Evolutionary conservation across 73 alveolate genomes (phyloP), one percentile per base, ranked within the genome.

Genomic region (Paramecium octaurelia): DNA sequence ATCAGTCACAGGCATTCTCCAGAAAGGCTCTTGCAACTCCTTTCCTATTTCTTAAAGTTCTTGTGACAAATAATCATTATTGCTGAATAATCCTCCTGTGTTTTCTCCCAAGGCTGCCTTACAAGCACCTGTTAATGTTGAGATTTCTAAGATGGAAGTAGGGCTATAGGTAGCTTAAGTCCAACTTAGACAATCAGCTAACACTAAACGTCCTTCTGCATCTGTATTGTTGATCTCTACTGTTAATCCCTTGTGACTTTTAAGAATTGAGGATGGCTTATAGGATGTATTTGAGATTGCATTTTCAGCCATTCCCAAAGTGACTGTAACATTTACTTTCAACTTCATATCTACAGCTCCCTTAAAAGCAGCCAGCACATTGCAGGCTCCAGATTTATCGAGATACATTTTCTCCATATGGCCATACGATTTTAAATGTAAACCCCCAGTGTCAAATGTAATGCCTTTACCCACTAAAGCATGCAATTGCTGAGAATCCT

Each of bases 401-500:
- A 88, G 40, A 92, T 95, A 93, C 99, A 96, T 96, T 29, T 92
- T 96, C 64, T 97, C 99, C 89, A 97, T 97, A 43, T n/a, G 70
- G 9, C 98, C 97, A 87, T 95, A 92, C 0, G 97, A 58, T 73
- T 97, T 97, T 16, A 97, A 92, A 80, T 97, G 96, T 64, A 96
- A 96, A 12, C 99, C 99, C 10, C 99, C 99, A 10, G 98, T 93
- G 50, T 97, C 99, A 86, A 93, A 97, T 3, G 99, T 96, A 11
- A 97, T 90, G 0, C 99, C 99, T 70, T 98, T 98, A 60, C 99
- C 99, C 14, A 98, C 98, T 31, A 98, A 64, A 43, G 99, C 99
- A 80, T 93, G 77, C 64, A 93, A 93, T 46, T 94, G 93, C 21
- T 92, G 58, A 2, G 60, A 71, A 29, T 86, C 93, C 31, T 95